A percentile compares a stretch with the other conserved stretches of the same genome.
Evolutionary conservation across 2,329 filamentous ascomycete species (phyloP).

Genomic region (Botryotinia calthae): DNA sequence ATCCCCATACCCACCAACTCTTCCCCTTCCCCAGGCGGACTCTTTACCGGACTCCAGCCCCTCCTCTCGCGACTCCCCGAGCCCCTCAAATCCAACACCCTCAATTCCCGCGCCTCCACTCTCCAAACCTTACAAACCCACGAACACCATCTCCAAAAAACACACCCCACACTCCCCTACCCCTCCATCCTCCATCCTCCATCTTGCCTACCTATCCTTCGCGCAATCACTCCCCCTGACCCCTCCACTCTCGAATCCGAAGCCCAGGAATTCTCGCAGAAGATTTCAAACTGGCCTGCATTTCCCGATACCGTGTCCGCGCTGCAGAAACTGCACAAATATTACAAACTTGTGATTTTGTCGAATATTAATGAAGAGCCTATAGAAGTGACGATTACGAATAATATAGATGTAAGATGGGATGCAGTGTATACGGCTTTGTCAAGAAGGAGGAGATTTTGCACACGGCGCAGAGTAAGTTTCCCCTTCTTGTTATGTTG

Average conservation of each 20-base stretch:
- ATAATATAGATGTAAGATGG: conserved; percentile 46
- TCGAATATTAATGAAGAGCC: background rate
- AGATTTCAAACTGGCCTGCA: background rate
- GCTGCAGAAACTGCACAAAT: background rate
- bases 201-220: background rate
- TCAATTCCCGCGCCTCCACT: conserved; percentile 9
- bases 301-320: background rate
- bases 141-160: conserved; percentile 40
- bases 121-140: conserved; percentile 20
- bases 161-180: conserved; percentile 41
- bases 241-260: conserved; percentile 25
- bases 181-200: background rate
- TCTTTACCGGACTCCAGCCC: conserved; percentile 21
- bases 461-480: conserved; percentile 63
- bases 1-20: background rate
- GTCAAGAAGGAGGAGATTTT: conserved; percentile 54
- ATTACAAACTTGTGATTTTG: background rate
- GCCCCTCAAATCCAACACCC: background rate
- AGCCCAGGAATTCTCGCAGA: background rate
- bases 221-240: conserved; percentile 44
- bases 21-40: conserved; percentile 11
- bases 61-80: conserved; percentile 20
- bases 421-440: conserved; percentile 62
- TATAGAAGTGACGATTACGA: background rate
- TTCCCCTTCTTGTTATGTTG: background rate